Evolutionary conservation across 768 basidiomycete species (phyloP).

Genomic region (Hypsizygus marmoreus): DNA sequence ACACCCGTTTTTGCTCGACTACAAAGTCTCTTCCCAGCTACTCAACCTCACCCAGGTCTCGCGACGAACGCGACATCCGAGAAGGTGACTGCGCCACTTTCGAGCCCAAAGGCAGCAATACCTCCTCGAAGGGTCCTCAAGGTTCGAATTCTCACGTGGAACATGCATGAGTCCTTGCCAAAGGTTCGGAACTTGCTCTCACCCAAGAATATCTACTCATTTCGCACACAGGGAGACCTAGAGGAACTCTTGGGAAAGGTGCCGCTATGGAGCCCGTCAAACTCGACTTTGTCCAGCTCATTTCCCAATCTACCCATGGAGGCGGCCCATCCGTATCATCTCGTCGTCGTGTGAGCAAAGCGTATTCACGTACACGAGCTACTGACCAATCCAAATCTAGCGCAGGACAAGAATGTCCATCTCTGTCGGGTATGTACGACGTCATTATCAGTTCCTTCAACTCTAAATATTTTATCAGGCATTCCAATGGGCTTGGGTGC

Average conservation of each 20-base stretch:
- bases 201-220: slow-evolving; percentile 8
- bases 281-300: slow-evolving; percentile 22
- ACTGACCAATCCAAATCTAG: slow-evolving; percentile 25
- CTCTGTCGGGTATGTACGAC: slow-evolving; percentile 56
- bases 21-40: slow-evolving; percentile 19
- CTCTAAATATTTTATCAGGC: slow-evolving; percentile 41
- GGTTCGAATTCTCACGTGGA: slow-evolving; percentile 75
- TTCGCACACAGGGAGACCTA: slow-evolving; percentile 60
- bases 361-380: slow-evolving; percentile 1
- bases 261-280: slow-evolving; percentile 38
- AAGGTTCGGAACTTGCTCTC: slow-evolving; percentile 47
- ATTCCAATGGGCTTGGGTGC: slow-evolving; percentile 80
- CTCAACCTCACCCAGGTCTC: slow-evolving; percentile 1
- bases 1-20: slow-evolving; percentile 17
- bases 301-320: slow-evolving; percentile 55
- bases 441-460: not conserved
- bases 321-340: slow-evolving; percentile 68
- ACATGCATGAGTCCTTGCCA: slow-evolving; percentile 83
- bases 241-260: slow-evolving; percentile 71
- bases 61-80: too few relatives aligned
- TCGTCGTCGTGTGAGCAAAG: slow-evolving; percentile 69
- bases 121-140: slow-evolving; percentile 43
- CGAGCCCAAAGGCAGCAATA: not conserved
- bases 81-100: slow-evolving; percentile 3
- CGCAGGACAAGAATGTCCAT: slow-evolving; percentile 80